These are phyloP conservation scores for Sphagnum magellanicum DNA, from an alignment of 228 moss, liverwort and hornwort species.

Conservation along the genomic window DNA sequence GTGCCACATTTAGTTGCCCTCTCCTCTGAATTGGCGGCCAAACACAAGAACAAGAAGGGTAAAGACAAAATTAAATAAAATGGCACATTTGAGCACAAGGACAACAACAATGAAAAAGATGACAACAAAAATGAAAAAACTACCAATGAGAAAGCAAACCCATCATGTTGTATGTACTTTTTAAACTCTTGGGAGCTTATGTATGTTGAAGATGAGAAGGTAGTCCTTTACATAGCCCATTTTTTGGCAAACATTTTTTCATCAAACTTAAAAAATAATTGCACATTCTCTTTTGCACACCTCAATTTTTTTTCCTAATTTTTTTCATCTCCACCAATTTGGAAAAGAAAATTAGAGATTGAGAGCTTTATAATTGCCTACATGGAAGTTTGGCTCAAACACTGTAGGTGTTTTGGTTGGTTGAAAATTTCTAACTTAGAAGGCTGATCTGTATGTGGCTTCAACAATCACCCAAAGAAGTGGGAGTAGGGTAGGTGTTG, in stretches of 20 bases:
- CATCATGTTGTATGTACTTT: constrained; percentile 60
- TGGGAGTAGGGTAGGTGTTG: constrained; percentile 23
- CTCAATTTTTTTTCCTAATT: too few species aligned
- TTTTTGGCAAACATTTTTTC: not conserved
- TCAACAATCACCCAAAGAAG: constrained; percentile 41
- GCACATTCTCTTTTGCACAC: too few species aligned
- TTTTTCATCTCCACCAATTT: too few species aligned
- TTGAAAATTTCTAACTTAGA: not conserved
- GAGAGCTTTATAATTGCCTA: not conserved
- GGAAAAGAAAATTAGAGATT: too few species aligned
- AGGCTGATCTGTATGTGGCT: constrained; percentile 37
- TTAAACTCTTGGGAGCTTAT: constrained; percentile 60
- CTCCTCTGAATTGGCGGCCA: constrained; percentile 1
- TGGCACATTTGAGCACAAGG: constrained; percentile 28
- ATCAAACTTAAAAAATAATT: too few species aligned
- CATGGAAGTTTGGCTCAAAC: not conserved
- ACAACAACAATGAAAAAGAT: constrained; percentile 25
- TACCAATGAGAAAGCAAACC: constrained; percentile 28
- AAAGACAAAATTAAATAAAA: constrained; percentile 12
- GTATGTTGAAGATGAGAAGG: constrained; percentile 67
- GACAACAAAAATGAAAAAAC: constrained; percentile 17
- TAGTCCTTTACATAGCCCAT: constrained; percentile 9
- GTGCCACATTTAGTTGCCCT: constrained; percentile 49
- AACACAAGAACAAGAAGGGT: constrained; percentile 23
- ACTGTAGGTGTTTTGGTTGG: not conserved